Evolutionary conservation across 176 grass and related monocot genomes (phyloP).

Genomic region (Melocanna baccifera): DNA sequence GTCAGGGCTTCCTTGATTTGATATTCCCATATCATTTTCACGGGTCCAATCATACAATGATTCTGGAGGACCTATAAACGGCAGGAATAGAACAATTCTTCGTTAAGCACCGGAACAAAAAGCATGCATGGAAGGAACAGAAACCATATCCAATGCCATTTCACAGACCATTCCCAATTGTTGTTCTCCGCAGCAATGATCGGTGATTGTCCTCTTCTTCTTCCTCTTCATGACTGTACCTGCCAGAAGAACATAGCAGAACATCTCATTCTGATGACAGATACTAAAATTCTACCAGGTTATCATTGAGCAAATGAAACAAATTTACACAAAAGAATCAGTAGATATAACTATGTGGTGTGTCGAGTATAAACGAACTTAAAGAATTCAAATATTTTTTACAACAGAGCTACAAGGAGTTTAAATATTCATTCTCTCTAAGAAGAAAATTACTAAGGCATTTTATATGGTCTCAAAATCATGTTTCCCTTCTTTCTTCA

Average conservation of each 20-base stretch:
- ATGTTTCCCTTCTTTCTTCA: background rate
- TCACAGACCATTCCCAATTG: slow-evolving; percentile 86
- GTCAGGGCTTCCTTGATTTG: slow-evolving; percentile 62
- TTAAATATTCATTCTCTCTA: background rate
- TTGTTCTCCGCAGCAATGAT: slow-evolving; percentile 76
- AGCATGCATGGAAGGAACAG: background rate
- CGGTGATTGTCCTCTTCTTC: slow-evolving; percentile 59
- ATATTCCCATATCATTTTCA: slow-evolving; percentile 61
- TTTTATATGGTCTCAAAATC: background rate
- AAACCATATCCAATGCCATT: background rate
- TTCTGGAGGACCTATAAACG: slow-evolving; percentile 74
- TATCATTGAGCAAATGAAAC: slow-evolving; percentile 18
- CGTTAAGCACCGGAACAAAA: slow-evolving; percentile 21
- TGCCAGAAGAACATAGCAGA: slow-evolving; percentile 40
- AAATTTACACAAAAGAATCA: slow-evolving; percentile 8
- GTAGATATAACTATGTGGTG: background rate
- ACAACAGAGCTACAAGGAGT: background rate
- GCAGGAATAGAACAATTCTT: slow-evolving; percentile 29
- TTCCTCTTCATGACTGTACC: slow-evolving; percentile 88
- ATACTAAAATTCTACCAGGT: background rate
- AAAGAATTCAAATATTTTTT: slow-evolving; percentile 13
- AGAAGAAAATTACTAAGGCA: background rate
- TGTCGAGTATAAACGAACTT: background rate
- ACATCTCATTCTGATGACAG: slow-evolving; percentile 14
- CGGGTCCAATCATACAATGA: slow-evolving; percentile 90